Percentiles rank a stretch among this genome's conserved stretches.
phyloP scores from a whole-genome alignment of 768 basidiomycete species.

The Kwoniella pini region DNA sequence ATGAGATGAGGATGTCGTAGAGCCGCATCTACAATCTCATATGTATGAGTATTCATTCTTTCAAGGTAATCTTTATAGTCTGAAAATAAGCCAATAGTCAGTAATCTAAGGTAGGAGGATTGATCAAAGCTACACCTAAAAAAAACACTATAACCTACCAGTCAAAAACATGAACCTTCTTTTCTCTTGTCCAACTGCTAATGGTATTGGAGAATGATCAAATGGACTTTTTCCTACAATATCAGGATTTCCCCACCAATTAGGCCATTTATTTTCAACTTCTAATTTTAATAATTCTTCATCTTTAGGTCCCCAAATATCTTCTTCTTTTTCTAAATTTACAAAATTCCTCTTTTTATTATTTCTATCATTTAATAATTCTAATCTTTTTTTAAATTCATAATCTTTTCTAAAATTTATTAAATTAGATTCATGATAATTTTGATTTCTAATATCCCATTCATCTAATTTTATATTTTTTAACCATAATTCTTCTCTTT shows the following conservation, averaged over 20 bases:
- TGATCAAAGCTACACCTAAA: too few species aligned
- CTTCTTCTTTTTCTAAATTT: background rate
- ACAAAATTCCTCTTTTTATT: slow-evolving; percentile 3
- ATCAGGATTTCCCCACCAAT: slow-evolving; percentile 50
- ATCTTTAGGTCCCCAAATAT: slow-evolving; percentile 12
- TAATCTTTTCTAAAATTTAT: slow-evolving; percentile 5
- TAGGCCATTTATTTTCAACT: slow-evolving; percentile 23
- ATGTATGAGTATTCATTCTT: slow-evolving; percentile 55
- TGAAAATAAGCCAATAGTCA: too few species aligned
- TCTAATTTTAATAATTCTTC: slow-evolving; percentile 16
- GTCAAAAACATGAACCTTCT: slow-evolving; percentile 51
- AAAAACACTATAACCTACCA: too few species aligned
- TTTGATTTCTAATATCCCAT: slow-evolving; percentile 9
- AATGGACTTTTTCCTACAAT: slow-evolving; percentile 47
- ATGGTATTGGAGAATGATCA: slow-evolving; percentile 35
- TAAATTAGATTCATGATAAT: slow-evolving; percentile 5
- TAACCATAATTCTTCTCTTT: slow-evolving; percentile 9
- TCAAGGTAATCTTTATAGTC: slow-evolving; percentile 53
- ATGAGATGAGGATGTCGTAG: slow-evolving; percentile 47
- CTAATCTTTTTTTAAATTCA: slow-evolving; percentile 9
- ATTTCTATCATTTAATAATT: background rate
- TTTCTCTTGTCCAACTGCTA: slow-evolving; percentile 17
- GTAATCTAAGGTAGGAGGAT: too few species aligned
- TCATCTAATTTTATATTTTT: slow-evolving; percentile 2
- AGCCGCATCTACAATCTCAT: slow-evolving; percentile 54